Base-by-base conservation (phyloP, 495 filamentous ascomycete species). In the Venustampulla echinocandica region DNA sequence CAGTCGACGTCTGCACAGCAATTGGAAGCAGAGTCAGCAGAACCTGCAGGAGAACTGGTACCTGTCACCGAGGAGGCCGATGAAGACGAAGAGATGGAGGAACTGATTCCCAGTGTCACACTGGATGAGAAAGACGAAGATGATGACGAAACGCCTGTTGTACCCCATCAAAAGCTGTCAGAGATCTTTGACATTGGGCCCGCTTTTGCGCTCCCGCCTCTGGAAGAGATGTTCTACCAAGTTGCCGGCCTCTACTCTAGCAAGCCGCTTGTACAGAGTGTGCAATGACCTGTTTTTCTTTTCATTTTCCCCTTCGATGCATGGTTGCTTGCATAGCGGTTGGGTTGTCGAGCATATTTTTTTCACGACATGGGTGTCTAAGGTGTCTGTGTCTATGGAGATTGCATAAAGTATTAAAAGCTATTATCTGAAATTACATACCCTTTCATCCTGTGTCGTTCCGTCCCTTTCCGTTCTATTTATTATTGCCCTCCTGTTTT, bases 221-320 rank as follows among this genome's bases (percentile, higher is more conserved):
- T 92, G 33, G 75, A 77, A 42, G 80, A 87, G 42, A 67, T 93
- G 56, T 93, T 94, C 60, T 75, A 81, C 52, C 77, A 80, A 45
- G 82, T 95, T 14, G 79, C 79, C 1, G 71, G 65, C 10, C 53
- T 85, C 42, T 79, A 76, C 55, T 68, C 69, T 6, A 57, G 69
- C 18, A 79, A 75, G 48, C 64, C 70, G 0, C 27, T 54, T 27
- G 35, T 20, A n/a, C 24, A 38, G 23, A 42, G n/a, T 36, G 42
- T 45, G 13, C 42, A 3, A 46, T 43, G 36, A 49, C 15, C 2
- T 44, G 15, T 18, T 41, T 25, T 44, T n/a, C n/a, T n/a, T n/a
- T n/a, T n/a, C n/a, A n/a, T n/a, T n/a, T n/a, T n/a, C n/a, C 20
- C 18, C 2, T 18, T 32, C 33, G 18, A 27, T 34, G 38, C 7